Conservation (phyloP, 257 asterid genomes). For the Penstemon davidsonii region DNA sequence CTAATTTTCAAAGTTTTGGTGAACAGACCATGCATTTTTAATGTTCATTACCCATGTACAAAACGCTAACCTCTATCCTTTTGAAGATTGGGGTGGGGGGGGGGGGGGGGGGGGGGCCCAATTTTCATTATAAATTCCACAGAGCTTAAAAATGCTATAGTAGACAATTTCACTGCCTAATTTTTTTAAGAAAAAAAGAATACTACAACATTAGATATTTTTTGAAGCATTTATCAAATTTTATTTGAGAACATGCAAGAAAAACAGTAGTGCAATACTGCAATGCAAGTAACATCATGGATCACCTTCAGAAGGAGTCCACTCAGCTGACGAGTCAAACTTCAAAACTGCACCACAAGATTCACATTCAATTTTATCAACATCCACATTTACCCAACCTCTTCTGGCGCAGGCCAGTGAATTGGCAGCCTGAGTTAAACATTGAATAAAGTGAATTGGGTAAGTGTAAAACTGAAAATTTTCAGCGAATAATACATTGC, state of each 20-base stretch:
- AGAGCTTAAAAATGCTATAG: too few relatives aligned
- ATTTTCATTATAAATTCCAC: too few relatives aligned
- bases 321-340: slow-evolving; percentile 55
- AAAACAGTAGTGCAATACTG: slow-evolving; percentile 16
- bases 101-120: too few relatives aligned
- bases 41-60: too few relatives aligned
- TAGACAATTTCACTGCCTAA: too few relatives aligned
- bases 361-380: slow-evolving; percentile 89
- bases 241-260: slow-evolving; percentile 21
- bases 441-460: slow-evolving; percentile 25
- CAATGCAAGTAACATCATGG: slow-evolving; percentile 27
- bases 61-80: too few relatives aligned
- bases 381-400: slow-evolving; percentile 96
- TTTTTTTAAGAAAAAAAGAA: too few relatives aligned
- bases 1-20: neutral
- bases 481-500: neutral
- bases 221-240: neutral
- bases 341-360: slow-evolving; percentile 81
- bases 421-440: slow-evolving; percentile 69
- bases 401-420: slow-evolving; percentile 95
- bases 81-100: too few relatives aligned
- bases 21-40: neutral
- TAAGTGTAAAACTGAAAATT: slow-evolving; percentile 20
- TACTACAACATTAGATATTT: too few relatives aligned
- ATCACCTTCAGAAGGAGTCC: slow-evolving; percentile 89